phyloP scores from a whole-genome alignment of 371 early-diverging fungal species.

The Mortierella sp. region DNA sequence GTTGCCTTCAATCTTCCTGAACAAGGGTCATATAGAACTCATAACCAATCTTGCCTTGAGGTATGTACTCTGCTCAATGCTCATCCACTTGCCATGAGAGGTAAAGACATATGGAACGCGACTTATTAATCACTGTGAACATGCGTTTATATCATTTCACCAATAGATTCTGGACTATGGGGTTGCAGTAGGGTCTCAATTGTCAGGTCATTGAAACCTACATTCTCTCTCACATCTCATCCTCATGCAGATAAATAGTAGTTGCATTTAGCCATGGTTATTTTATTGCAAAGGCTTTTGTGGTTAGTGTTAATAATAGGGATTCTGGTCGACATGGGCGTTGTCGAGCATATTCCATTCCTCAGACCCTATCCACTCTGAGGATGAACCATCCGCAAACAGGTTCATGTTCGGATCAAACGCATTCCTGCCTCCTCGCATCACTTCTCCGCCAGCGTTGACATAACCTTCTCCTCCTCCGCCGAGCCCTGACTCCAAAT shows the following conservation, averaged over 20 bases:
- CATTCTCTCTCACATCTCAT: not conserved
- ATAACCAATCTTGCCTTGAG: not conserved
- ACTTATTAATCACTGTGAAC: too few species aligned
- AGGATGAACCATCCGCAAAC: not conserved
- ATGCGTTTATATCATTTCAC: not conserved
- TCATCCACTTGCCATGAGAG: not conserved
- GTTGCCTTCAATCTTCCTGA: slow-evolving; percentile 66
- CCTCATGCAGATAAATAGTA: not conserved
- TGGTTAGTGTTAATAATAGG: not conserved
- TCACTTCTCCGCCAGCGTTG: not conserved
- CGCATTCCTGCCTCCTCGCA: not conserved
- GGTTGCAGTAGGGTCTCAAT: not conserved
- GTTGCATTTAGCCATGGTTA: too few species aligned
- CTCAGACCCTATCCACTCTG: not conserved
- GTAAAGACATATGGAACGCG: too few species aligned
- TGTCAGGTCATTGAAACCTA: not conserved
- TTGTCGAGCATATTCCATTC: not conserved
- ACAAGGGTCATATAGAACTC: not conserved
- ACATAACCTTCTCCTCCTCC: too few species aligned
- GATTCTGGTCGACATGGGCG: too few species aligned
- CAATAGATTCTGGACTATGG: slow-evolving; percentile 6
- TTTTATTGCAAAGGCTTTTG: not conserved
- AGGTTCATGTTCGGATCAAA: not conserved
- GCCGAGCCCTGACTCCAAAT: not conserved
- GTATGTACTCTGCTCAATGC: not conserved